Evolutionary conservation across 495 filamentous ascomycete species (phyloP), one percentile per base, ranked within the genome.

Genomic region (Tuber umbilicatum): DNA sequence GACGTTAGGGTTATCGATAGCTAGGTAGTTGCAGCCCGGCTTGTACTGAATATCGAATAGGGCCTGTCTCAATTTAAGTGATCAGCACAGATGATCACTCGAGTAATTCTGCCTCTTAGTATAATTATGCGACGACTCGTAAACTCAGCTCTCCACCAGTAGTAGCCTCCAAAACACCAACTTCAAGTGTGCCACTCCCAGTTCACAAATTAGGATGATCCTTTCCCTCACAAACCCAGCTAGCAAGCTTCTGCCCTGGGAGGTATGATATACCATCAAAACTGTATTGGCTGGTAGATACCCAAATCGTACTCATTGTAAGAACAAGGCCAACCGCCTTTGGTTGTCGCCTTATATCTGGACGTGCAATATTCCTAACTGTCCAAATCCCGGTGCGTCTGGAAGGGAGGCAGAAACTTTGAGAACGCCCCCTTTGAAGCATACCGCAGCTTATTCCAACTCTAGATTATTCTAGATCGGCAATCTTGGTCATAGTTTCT

Each of bases 371-470:
- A 76, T 93, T 92, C 0, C 91, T 90, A 87, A 92, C 90, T 0
- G 91, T 86, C 92, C 92, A 94, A 84, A 92, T 91, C 75, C 92
- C 92, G 90, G 91, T 38, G 86, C 82, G 27, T 91, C 92, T 2
- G 92, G 91, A 14, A 93, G 85, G 1, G 92, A 94, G 43, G 92
- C 87, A 77, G 90, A 92, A 35, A 91, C 91, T 83, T 94, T 92
- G 27, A 93, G 82, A 69, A 89, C 86, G 21, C 92, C 92, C 37
- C 92, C 91, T 69, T 90, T 92, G 81, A 93, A 92, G 80, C 92
- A 94, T 67, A n/a, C n/a, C n/a, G n/a, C n/a, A 93, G 77, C 79
- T 93, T 89, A 83, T 94, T 94, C 92, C 91, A 94, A 39, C 89
- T 92, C 77, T 94, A 91, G 14, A 94, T 75, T 91, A 94, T 94